Evolutionary conservation across 805 yeast species (phyloP).

Genomic region (Candida chilensis): DNA sequence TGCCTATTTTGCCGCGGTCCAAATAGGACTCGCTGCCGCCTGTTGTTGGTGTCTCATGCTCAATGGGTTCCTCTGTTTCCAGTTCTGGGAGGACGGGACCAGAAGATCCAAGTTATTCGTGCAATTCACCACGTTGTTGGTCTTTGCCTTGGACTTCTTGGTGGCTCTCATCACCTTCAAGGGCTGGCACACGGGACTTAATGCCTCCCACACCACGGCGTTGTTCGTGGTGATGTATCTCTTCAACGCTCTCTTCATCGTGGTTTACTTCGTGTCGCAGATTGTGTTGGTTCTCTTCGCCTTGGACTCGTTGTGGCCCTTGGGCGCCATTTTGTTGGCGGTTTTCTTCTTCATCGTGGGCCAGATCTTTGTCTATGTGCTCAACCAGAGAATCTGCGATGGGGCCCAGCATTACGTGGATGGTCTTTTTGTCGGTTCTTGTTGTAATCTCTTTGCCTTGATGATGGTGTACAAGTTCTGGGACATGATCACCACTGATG

Average conservation of each 20-base stretch:
- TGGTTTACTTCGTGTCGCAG: slow-evolving; percentile 59
- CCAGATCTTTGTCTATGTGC: slow-evolving; percentile 66
- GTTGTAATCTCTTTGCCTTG: slow-evolving; percentile 70
- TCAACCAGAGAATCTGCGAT: slow-evolving; percentile 58
- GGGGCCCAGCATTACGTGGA: slow-evolving; percentile 80
- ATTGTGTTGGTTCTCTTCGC: slow-evolving; percentile 56
- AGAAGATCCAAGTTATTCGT: slow-evolving; percentile 47
- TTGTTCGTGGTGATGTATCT: slow-evolving; percentile 66
- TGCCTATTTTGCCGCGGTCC: slow-evolving; percentile 78
- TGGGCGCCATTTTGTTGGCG: slow-evolving; percentile 74
- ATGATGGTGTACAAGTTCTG: slow-evolving; percentile 97
- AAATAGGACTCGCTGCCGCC: slow-evolving; percentile 65
- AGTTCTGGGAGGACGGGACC: slow-evolving; percentile 94
- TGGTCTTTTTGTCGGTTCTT: slow-evolving; percentile 77
- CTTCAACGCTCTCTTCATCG: slow-evolving; percentile 58
- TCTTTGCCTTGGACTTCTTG: slow-evolving; percentile 60
- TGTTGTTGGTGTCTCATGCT: slow-evolving; percentile 61
- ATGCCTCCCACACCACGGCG: slow-evolving; percentile 47
- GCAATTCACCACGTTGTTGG: slow-evolving; percentile 38
- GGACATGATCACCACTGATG: slow-evolving; percentile 94
- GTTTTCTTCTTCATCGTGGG: slow-evolving; percentile 70
- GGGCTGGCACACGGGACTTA: slow-evolving; percentile 42
- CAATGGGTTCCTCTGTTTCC: slow-evolving; percentile 78
- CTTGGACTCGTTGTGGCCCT: slow-evolving; percentile 76
- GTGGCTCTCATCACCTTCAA: slow-evolving; percentile 68